Evolutionary conservation across 164 flowering plant species (phyloP).

Genomic region (Platanus orientalis): DNA sequence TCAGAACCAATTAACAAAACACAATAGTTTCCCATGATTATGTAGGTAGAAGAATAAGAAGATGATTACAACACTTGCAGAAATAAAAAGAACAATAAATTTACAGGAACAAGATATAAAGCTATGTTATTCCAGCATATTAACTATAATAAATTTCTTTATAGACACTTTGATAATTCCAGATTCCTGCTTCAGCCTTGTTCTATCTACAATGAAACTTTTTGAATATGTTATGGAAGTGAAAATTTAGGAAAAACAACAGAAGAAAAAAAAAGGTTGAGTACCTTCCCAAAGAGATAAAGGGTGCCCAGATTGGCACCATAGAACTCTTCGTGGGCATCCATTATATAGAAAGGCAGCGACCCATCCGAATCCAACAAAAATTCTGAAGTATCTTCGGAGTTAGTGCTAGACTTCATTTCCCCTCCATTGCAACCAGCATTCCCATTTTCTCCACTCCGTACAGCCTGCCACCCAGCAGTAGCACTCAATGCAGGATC

Average conservation of each 20-base stretch:
- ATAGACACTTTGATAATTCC: no score
- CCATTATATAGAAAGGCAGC: slow-evolving; percentile 79
- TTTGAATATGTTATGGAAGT: not conserved
- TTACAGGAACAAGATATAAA: no score
- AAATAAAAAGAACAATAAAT: no score
- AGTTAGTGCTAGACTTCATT: slow-evolving; percentile 11
- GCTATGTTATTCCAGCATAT: no score
- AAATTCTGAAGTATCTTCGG: slow-evolving; percentile 55
- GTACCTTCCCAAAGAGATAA: slow-evolving; percentile 96
- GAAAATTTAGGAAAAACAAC: not conserved
- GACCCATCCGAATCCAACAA: slow-evolving; percentile 71
- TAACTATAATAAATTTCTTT: no score
- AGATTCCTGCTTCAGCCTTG: no score
- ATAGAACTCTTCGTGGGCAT: slow-evolving; percentile 77
- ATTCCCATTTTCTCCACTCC: slow-evolving; percentile 35
- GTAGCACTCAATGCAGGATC: slow-evolving; percentile 58
- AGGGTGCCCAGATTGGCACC: slow-evolving; percentile 74
- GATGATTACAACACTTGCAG: no score
- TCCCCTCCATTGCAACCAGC: slow-evolving; percentile 16
- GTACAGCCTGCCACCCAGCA: slow-evolving; percentile 61
- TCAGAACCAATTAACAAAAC: no score
- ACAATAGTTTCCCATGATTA: no score
- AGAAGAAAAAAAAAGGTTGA: not conserved
- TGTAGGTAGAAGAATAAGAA: no score
- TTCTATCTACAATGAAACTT: not conserved